Base-by-base conservation (phyloP, 495 filamentous ascomycete genomes). In the Aspergillus nanangensis region DNA sequence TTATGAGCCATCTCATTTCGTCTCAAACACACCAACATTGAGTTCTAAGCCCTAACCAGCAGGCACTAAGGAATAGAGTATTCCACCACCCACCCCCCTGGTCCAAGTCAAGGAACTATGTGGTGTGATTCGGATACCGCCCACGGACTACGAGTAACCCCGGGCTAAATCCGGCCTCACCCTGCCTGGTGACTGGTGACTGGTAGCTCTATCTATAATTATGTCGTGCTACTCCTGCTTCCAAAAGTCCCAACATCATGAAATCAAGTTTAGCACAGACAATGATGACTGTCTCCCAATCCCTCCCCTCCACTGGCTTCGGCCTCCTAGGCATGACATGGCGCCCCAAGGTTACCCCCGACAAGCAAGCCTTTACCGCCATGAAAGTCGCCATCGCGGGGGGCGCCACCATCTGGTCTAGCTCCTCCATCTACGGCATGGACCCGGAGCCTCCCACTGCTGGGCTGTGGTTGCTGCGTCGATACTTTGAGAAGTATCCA, bases 261-360 rank as follows among this genome's bases (percentile, higher is more conserved):
- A 31, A 31, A 31, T 31, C 27, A 31, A 13, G 27, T 31, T 31
- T 31, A 31, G 27, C 27, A 31, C 13, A 31, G 27, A 31, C 8
- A 35, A 35, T 15, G n/a, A 35, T 35, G 33, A 14, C 33, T 35
- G 13, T 35, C 33, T 15, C 33, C n/a, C 2, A 35, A 8, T 8
- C 33, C n/a, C 4, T 35, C 11, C 33, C 33, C 19, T 9, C 33
- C 5, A 35, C 33, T 14, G 33, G 33, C 33, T 35, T 35, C 33
- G 13, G 33, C n/a, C 33, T 35, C 33, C 10, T 35, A 14, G 33
- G 33, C 33, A 35, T 35, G 33, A 35, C 33, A 8, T 35, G 33
- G 33, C 33, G 33, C 33, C 33, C 33, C 33, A 35, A 35, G n/a
- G 33, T 35, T 15, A 35, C 33, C 33, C 33, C 33, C 33, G 33